A percentile compares a stretch with the other conserved stretches of the same genome.
Evolutionary conservation across 2,329 filamentous ascomycete species (phyloP).

Genomic region (Alternaria metachromatica): DNA sequence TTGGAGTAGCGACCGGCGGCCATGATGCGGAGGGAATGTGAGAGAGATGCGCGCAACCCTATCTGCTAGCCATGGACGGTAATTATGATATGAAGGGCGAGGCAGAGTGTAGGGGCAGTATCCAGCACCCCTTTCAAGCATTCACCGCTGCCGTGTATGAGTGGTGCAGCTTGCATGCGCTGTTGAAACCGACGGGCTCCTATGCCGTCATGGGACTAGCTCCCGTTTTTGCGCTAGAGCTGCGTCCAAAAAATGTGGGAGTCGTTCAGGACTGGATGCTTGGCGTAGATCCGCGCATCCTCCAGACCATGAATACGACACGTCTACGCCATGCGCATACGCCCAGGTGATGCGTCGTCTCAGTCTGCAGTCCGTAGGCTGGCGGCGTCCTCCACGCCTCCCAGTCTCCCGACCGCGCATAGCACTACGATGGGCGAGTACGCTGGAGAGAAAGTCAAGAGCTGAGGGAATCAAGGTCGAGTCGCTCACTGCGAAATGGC

Average conservation of each 20-base stretch:
- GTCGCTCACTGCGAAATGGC: slow-evolving; percentile 58
- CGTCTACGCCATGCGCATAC: slow-evolving; percentile 22
- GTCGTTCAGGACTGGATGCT: slow-evolving; percentile 6
- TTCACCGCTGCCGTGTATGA: slow-evolving; percentile 17
- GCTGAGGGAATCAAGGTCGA: slow-evolving; percentile 16
- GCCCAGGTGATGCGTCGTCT: slow-evolving; percentile 38
- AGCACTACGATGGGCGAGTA: slow-evolving; percentile 13
- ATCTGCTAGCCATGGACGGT: slow-evolving; percentile 34
- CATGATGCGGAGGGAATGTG: slow-evolving; percentile 35
- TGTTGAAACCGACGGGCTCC: slow-evolving; percentile 20
- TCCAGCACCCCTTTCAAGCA: slow-evolving; percentile 17
- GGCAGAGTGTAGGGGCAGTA: slow-evolving; percentile 15
- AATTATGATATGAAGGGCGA: slow-evolving; percentile 1
- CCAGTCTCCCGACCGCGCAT: slow-evolving; percentile 12
- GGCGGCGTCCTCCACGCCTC: slow-evolving; percentile 29
- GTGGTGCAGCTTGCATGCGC: slow-evolving; percentile 26
- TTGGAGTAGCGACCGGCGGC: slow-evolving; percentile 45
- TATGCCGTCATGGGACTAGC: slow-evolving; percentile 33
- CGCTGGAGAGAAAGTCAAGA: slow-evolving; percentile 1
- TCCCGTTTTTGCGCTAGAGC: slow-evolving; percentile 18
- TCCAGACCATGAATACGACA: neutral
- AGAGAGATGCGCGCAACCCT: slow-evolving; percentile 23
- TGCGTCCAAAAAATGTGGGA: slow-evolving; percentile 20
- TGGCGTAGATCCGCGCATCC: slow-evolving; percentile 10
- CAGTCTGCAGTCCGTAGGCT: slow-evolving; percentile 30